Conservation (phyloP, 2,329 filamentous ascomycete genomes). For the Colletotrichum horii region DNA sequence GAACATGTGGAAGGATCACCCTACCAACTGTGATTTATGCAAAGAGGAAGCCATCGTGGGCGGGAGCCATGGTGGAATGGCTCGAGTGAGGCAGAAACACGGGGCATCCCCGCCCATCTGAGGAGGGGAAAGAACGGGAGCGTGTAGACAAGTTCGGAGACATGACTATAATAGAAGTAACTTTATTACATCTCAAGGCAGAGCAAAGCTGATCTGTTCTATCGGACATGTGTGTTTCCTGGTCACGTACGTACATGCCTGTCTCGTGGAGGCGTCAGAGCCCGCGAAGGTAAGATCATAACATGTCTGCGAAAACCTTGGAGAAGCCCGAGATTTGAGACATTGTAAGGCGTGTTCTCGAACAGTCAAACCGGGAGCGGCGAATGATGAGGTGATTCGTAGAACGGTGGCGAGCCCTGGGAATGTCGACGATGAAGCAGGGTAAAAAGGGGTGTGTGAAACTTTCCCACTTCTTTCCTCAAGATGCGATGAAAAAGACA, state of each 20-base stretch:
- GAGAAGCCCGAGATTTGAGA: background rate
- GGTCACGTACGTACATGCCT: background rate
- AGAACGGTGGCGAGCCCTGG: background rate
- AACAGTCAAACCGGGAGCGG: background rate
- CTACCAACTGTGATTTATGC: background rate
- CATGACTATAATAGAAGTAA: background rate
- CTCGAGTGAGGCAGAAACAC: background rate
- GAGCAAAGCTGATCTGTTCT: background rate
- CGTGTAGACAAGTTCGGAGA: background rate
- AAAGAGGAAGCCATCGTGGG: too few species aligned
- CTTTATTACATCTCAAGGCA: background rate
- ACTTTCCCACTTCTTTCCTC: background rate
- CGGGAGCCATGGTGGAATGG: background rate
- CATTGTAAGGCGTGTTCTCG: background rate
- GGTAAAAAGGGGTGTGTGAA: background rate
- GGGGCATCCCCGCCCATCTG: background rate
- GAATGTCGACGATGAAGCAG: background rate
- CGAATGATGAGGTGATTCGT: background rate
- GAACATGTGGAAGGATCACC: background rate
- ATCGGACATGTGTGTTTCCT: background rate
- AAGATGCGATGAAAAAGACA: background rate
- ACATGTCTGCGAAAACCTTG: background rate
- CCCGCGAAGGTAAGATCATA: background rate
- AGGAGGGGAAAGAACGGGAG: background rate
- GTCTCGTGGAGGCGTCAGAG: background rate